Evolutionary conservation across 1,284 basidiomycete species (phyloP).

Genomic region (Ustilago crameri): DNA sequence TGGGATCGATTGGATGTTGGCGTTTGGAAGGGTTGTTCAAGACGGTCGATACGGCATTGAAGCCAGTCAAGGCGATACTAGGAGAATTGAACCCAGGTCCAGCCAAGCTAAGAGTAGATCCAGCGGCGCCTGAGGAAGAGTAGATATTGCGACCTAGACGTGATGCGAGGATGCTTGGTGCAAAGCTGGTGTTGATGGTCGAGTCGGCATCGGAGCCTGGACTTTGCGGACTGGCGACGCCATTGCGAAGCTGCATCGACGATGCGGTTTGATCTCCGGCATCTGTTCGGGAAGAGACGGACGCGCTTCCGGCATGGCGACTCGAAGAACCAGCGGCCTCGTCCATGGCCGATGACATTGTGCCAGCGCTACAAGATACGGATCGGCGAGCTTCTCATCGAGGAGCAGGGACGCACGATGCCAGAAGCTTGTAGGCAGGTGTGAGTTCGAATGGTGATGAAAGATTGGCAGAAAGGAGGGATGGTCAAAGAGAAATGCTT

Average conservation of each 20-base stretch:
- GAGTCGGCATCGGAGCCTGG: conserved; percentile 43
- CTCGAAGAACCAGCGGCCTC: conserved; percentile 17
- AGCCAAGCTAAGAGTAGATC: conserved; percentile 29
- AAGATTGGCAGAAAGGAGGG: too few relatives aligned
- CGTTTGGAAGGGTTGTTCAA: conserved; percentile 64
- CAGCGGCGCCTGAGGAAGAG: conserved; percentile 27
- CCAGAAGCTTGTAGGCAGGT: too few relatives aligned
- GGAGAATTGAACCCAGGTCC: conserved; percentile 43
- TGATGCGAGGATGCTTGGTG: conserved; percentile 36
- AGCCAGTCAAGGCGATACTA: conserved; percentile 39
- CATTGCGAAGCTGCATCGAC: conserved; percentile 25
- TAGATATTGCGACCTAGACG: conserved; percentile 34
- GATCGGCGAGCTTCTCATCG: conserved; percentile 15
- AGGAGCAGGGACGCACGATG: background rate
- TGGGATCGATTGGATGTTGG: conserved; percentile 62
- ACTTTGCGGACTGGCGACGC: conserved; percentile 34
- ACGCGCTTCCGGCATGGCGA: conserved; percentile 5
- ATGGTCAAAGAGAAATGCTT: background rate
- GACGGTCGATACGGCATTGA: conserved; percentile 63
- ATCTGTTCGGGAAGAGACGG: background rate
- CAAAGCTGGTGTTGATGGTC: conserved; percentile 42
- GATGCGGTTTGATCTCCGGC: conserved; percentile 11
- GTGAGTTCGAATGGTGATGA: too few relatives aligned
- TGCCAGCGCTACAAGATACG: conserved; percentile 6
- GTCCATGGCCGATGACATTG: conserved; percentile 17